phyloP scores from a whole-genome alignment of 202 grass and related monocot genomes.

The Digitaria exilis region DNA sequence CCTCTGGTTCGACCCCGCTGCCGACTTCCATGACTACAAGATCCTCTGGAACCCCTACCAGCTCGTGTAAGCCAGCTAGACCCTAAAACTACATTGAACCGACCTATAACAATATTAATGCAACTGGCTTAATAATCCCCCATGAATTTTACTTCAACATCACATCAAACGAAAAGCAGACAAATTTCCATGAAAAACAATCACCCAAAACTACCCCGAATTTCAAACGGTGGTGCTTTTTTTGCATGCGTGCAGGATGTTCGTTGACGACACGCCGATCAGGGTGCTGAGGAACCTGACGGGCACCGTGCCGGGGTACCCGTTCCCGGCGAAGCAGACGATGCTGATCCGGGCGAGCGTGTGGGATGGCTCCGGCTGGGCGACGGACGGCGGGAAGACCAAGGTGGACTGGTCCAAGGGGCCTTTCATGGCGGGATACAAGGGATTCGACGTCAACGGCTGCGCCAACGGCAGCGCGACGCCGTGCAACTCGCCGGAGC shows the following conservation, averaged over 20 bases:
- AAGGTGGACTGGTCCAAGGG: conserved; percentile 58
- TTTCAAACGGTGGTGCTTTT: too few species aligned
- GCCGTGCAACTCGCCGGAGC: conserved; percentile 24
- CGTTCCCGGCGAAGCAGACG: conserved; percentile 56
- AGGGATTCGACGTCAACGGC: conserved; percentile 48
- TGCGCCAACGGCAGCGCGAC: conserved; percentile 48
- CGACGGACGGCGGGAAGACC: conserved; percentile 50
- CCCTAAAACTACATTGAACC: too few species aligned
- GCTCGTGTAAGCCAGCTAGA: conserved; percentile 58
- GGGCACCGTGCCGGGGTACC: conserved; percentile 15
- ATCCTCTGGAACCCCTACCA: conserved; percentile 81
- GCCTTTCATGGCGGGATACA: conserved; percentile 53
- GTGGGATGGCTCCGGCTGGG: conserved; percentile 73
- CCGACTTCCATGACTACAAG: conserved; percentile 69
- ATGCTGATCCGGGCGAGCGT: conserved; percentile 58
- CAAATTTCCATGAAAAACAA: too few species aligned
- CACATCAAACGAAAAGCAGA: too few species aligned
- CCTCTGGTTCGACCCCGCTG: conserved; percentile 78
- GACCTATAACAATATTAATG: too few species aligned
- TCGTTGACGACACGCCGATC: conserved; percentile 60
- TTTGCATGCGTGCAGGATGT: conserved; percentile 57
- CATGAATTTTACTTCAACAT: too few species aligned
- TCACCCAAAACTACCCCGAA: too few species aligned
- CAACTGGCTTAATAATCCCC: too few species aligned
- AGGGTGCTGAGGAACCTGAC: conserved; percentile 63